phyloP scores from a whole-genome alignment of 805 yeast genomes.

The Teunomyces tritomae region DNA sequence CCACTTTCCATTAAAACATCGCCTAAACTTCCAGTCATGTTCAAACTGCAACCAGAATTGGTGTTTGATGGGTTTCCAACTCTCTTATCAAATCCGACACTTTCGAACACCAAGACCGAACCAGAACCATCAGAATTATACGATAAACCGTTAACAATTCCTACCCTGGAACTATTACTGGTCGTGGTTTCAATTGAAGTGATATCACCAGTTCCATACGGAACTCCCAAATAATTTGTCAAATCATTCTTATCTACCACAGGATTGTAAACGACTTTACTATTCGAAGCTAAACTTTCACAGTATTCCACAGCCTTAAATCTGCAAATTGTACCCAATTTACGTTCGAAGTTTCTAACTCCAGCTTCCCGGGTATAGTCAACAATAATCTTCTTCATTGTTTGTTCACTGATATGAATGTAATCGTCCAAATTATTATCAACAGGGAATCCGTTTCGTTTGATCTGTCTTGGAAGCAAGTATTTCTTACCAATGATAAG shows the following conservation, averaged over 20 bases:
- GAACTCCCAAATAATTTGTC: constrained; percentile 68
- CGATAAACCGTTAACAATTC: constrained; percentile 74
- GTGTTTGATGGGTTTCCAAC: constrained; percentile 21
- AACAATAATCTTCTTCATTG: constrained; percentile 59
- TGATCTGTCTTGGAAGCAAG: constrained; percentile 72
- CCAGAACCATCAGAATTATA: constrained; percentile 88
- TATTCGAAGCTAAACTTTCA: constrained; percentile 19
- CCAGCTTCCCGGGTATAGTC: constrained; percentile 85
- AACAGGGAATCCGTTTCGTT: constrained; percentile 59
- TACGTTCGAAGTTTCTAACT: constrained; percentile 74
- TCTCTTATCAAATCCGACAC: constrained; percentile 59
- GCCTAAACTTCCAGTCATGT: constrained; percentile 80
- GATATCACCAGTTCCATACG: constrained; percentile 39
- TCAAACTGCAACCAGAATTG: constrained; percentile 36
- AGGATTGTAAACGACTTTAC: constrained; percentile 29
- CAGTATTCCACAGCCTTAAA: constrained; percentile 75
- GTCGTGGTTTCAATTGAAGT: constrained; percentile 21
- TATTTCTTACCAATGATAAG: constrained; percentile 65
- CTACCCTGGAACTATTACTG: constrained; percentile 59
- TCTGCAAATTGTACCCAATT: constrained; percentile 73
- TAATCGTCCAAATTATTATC: constrained; percentile 24
- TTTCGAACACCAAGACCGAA: constrained; percentile 74
- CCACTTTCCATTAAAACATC: constrained; percentile 80
- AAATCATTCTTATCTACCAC: constrained; percentile 53
- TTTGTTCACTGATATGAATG: constrained; percentile 48